These are phyloP conservation scores for Hypoxylon trugodes DNA, from an alignment of 495 filamentous ascomycete genomes.

Conservation along the genomic window DNA sequence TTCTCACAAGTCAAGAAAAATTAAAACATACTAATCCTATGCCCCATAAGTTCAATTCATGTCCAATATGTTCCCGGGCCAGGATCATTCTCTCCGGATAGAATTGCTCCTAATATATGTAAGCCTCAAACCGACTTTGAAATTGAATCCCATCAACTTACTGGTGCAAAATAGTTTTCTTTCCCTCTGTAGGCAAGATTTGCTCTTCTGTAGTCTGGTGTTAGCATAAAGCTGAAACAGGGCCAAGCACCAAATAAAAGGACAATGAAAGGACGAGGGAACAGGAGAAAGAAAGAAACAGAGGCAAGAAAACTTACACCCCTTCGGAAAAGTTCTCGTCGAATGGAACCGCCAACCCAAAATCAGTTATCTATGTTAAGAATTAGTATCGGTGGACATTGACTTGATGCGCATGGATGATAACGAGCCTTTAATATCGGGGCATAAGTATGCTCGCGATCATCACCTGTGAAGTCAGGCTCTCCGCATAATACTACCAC, in stretches of 20 bases:
- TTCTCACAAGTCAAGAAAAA: neutral
- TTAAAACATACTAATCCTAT: conserved; percentile 23
- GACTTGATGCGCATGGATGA: neutral
- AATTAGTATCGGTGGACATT: neutral
- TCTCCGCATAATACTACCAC: conserved; percentile 4
- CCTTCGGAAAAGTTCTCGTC: neutral
- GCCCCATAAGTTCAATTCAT: conserved; percentile 16
- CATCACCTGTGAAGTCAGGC: neutral
- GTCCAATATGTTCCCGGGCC: neutral
- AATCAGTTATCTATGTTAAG: conserved; percentile 9
- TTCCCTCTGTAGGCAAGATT: neutral
- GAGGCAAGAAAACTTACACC: neutral
- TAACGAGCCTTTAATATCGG: conserved; percentile 8
- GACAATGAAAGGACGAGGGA: neutral
- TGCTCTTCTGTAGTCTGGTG: neutral
- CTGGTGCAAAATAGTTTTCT: neutral
- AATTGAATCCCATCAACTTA: neutral
- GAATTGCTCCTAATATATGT: conserved; percentile 18
- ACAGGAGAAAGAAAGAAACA: neutral
- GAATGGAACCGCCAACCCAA: neutral
- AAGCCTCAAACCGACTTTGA: neutral
- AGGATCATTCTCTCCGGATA: accelerated
- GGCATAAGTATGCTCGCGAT: neutral
- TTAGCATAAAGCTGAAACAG: too few relatives aligned
- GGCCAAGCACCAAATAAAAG: too few relatives aligned